These are phyloP conservation scores for Cicer yamashitae DNA, from an alignment of 306 rosid species.

Conservation along the genomic window DNA sequence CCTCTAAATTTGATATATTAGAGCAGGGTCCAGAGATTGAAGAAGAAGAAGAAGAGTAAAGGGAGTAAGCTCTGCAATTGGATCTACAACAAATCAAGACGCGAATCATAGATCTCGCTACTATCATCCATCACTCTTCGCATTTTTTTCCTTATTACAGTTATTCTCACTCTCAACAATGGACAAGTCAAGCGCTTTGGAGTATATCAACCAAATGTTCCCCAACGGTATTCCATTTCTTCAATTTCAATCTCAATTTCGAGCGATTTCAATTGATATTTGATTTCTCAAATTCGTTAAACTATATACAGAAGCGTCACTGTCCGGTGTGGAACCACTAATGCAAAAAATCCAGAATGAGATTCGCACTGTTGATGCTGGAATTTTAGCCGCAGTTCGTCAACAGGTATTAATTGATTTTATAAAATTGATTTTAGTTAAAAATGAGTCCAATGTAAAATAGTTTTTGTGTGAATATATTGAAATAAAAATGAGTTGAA, in stretches of 20 bases:
- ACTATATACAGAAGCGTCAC: constrained; percentile 69
- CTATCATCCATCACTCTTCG: constrained; percentile 11
- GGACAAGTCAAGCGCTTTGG: constrained; percentile 97
- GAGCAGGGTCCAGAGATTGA: constrained; percentile 29
- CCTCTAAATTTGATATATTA: constrained; percentile 29
- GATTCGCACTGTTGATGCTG: constrained; percentile 93
- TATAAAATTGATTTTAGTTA: too few relatives aligned
- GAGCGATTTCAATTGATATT: neutral
- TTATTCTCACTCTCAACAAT: constrained; percentile 48
- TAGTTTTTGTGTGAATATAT: too few relatives aligned
- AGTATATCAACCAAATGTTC: constrained; percentile 97
- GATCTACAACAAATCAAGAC: constrained; percentile 41
- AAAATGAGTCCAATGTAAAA: too few relatives aligned
- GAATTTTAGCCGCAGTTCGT: constrained; percentile 89
- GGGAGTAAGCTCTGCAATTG: constrained; percentile 11
- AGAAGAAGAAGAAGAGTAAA: constrained; percentile 27
- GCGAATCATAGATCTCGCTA: constrained; percentile 37
- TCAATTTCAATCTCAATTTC: constrained; percentile 2
- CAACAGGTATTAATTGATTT: constrained; percentile 62
- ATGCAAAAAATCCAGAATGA: constrained; percentile 97
- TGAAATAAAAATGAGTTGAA: too few relatives aligned
- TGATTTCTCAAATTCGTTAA: constrained; percentile 27
- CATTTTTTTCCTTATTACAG: constrained; percentile 17
- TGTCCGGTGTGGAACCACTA: constrained; percentile 92
- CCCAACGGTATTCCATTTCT: constrained; percentile 68